Percentiles rank a stretch among this genome's conserved stretches.
Conservation (phyloP, 1,284 basidiomycete genomes). For the Rhodotorula sp. region DNA sequence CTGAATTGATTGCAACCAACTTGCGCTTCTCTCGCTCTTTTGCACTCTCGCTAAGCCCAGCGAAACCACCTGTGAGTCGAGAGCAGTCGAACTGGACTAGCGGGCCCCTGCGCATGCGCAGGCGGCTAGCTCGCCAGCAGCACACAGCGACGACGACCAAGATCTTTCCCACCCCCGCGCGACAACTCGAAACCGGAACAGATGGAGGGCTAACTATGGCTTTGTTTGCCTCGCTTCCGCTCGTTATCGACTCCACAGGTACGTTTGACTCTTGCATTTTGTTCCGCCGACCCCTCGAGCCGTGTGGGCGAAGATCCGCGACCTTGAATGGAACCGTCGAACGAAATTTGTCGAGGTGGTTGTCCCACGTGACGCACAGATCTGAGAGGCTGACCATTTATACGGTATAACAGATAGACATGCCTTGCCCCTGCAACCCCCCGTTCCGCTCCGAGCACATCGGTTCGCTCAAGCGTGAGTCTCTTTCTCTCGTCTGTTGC, state of each 20-base stretch:
- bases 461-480: conserved; percentile 48
- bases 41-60: not conserved
- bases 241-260: not conserved
- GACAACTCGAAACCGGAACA: not conserved
- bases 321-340: not conserved
- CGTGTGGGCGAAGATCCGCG: not conserved
- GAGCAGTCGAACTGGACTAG: too few relatives aligned
- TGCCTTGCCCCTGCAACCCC: conserved; percentile 30
- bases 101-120: too few relatives aligned
- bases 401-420: not conserved
- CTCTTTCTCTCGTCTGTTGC: not conserved
- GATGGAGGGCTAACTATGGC: not conserved
- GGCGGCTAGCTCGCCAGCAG: too few relatives aligned
- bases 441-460: conserved; percentile 51
- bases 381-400: not conserved
- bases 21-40: not conserved
- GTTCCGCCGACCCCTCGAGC: not conserved
- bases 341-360: not conserved
- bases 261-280: not conserved
- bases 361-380: not conserved
- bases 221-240: not conserved
- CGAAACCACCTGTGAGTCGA: too few relatives aligned
- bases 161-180: not conserved
- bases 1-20: not conserved
- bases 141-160: too few relatives aligned